Percentiles rank a stretch among this genome's conserved stretches.
Conservation (phyloP, 495 filamentous ascomycete genomes). For the Aspergillus cristatus region DNA sequence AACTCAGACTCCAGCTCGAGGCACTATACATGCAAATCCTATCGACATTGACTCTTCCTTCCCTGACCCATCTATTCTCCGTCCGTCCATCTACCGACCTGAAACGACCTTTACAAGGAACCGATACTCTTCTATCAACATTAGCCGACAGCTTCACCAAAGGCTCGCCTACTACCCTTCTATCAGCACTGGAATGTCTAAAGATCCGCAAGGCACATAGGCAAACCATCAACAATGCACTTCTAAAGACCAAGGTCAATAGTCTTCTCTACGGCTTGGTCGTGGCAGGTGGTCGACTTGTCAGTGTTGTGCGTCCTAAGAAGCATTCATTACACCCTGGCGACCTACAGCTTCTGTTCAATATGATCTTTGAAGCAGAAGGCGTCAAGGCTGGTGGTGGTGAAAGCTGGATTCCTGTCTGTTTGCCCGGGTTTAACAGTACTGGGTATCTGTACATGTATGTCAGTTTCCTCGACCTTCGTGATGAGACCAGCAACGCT, state of each 20-base stretch:
- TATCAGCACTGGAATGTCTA: conserved; percentile 86
- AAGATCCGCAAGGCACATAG: conserved; percentile 81
- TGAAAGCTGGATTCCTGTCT: conserved; percentile 96
- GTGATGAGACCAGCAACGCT: conserved; percentile 20
- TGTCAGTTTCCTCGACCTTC: conserved; percentile 71
- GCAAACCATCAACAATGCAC: conserved; percentile 72
- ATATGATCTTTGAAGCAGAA: conserved; percentile 96
- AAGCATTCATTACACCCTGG: conserved; percentile 94
- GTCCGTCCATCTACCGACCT: conserved; percentile 87
- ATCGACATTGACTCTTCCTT: conserved; percentile 86
- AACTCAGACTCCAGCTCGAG: conserved; percentile 81
- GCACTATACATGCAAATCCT: conserved; percentile 97
- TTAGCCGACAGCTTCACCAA: conserved; percentile 90
- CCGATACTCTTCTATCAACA: conserved; percentile 82
- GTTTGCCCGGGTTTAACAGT: conserved; percentile 94
- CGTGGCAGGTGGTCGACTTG: conserved; percentile 86
- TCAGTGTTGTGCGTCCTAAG: conserved; percentile 87
- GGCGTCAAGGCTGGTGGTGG: conserved; percentile 81
- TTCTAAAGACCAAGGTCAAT: conserved; percentile 65
- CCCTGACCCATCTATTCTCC: conserved; percentile 80
- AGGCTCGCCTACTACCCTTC: conserved; percentile 78
- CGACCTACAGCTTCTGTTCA: conserved; percentile 93
- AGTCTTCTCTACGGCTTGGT: conserved; percentile 87
- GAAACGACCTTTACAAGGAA: conserved; percentile 85
- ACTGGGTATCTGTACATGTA: conserved; percentile 99